Conservation (phyloP, 2,329 filamentous ascomycete species). For the Rhexocercosporidium sp. region DNA sequence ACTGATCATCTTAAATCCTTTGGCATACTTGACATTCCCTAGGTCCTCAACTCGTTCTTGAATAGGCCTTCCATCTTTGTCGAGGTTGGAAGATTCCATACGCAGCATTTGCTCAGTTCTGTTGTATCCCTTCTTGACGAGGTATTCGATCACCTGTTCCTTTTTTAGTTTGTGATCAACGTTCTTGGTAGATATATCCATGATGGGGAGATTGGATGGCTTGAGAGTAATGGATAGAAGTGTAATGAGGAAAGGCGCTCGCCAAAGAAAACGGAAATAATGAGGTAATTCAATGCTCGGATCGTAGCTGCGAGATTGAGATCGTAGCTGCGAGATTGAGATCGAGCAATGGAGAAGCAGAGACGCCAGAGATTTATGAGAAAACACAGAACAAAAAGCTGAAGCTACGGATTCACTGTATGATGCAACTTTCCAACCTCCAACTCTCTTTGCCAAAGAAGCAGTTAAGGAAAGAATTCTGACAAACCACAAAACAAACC, state of each 20-base stretch:
- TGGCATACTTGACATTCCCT: constrained; percentile 78
- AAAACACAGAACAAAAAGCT: not conserved
- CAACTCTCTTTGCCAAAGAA: too few relatives aligned
- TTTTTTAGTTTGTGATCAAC: not conserved
- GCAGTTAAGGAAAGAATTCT: too few relatives aligned
- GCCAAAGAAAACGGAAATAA: not conserved
- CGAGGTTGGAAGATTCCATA: constrained; percentile 84
- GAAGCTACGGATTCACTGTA: too few relatives aligned
- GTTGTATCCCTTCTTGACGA: constrained; percentile 93
- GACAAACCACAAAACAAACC: too few relatives aligned
- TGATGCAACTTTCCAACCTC: too few relatives aligned
- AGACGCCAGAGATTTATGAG: not conserved
- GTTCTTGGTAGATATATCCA: not conserved
- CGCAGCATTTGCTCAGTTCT: constrained; percentile 91
- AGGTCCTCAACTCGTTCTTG: constrained; percentile 67
- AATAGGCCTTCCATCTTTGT: constrained; percentile 79
- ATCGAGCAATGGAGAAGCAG: not conserved
- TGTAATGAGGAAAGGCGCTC: not conserved
- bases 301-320: not conserved
- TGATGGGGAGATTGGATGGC: too few relatives aligned
- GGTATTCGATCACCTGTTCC: constrained; percentile 83
- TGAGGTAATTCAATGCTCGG: not conserved
- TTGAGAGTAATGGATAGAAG: not conserved
- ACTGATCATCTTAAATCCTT: constrained; percentile 74
- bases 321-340: not conserved